phyloP scores from a whole-genome alignment of 225 moss, liverwort and hornwort species.

The Sphagnum contortum region DNA sequence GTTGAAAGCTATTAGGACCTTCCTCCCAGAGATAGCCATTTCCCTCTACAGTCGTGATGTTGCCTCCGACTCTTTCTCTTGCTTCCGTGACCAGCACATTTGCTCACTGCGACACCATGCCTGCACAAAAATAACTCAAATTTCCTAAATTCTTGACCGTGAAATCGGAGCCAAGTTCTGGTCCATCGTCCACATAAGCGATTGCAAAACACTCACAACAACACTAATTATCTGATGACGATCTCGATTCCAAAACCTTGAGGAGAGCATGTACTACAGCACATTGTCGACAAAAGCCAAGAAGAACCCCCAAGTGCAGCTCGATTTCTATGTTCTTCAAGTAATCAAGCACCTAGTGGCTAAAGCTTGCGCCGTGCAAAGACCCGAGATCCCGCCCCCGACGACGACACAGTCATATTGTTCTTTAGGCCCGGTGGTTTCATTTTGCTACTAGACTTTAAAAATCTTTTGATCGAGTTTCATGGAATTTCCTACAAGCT shows the following conservation, averaged over 20 bases:
- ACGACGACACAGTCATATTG: constrained; percentile 77
- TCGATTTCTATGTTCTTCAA: no score
- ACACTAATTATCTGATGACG: background rate
- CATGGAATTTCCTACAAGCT: no score
- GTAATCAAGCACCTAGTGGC: constrained; percentile 15
- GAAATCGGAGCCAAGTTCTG: no score
- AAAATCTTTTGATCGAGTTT: no score
- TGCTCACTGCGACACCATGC: constrained; percentile 50
- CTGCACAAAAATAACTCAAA: constrained; percentile 13
- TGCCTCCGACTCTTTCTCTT: constrained; percentile 86
- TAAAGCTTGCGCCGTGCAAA: constrained; percentile 85
- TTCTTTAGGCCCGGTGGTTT: constrained; percentile 23
- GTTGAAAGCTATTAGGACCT: constrained; percentile 99
- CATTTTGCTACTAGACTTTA: no score
- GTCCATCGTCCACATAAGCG: background rate
- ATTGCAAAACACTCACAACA: background rate
- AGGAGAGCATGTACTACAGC: background rate
- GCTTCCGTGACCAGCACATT: constrained; percentile 84
- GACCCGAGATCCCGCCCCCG: constrained; percentile 87
- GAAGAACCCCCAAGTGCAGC: no score
- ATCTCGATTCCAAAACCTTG: background rate
- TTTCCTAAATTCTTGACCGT: no score
- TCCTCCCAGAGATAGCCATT: constrained; percentile 92
- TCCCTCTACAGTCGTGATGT: constrained; percentile 73
- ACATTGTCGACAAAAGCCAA: background rate